Evolutionary conservation across 1,284 basidiomycete species (phyloP).

Genomic region (Tremellales sp.): DNA sequence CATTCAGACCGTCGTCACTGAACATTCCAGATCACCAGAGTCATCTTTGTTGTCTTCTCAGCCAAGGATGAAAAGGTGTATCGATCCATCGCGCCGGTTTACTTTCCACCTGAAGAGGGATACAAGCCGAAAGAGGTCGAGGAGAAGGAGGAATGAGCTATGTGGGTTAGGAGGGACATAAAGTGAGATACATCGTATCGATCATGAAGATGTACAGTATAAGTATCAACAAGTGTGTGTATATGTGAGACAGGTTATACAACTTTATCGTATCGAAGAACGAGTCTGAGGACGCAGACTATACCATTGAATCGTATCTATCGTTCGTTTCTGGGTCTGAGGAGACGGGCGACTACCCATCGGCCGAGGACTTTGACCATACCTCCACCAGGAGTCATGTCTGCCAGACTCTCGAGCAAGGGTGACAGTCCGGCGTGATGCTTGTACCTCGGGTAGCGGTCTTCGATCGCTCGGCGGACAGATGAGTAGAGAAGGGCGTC

Average conservation of each 20-base stretch:
- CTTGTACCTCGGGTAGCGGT: constrained; percentile 31
- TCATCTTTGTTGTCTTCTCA: constrained; percentile 46
- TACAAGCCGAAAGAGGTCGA: neutral
- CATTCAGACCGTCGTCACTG: neutral
- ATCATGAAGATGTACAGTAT: neutral
- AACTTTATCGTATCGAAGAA: neutral
- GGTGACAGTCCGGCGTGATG: constrained; percentile 38
- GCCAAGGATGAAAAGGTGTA: constrained; percentile 39
- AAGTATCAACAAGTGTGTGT: neutral
- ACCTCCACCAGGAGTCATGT: constrained; percentile 24
- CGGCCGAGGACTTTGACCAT: constrained; percentile 26
- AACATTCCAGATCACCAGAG: constrained; percentile 32
- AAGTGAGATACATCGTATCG: too few relatives aligned
- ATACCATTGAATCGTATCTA: neutral
- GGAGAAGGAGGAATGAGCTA: neutral
- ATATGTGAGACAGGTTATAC: neutral
- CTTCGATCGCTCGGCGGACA: constrained; percentile 40
- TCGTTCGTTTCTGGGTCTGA: constrained; percentile 10
- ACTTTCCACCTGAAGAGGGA: constrained; percentile 25
- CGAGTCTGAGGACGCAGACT: neutral
- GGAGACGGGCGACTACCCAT: constrained; percentile 30
- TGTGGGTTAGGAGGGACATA: neutral
- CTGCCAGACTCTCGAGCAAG: constrained; percentile 22
- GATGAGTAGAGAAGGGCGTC: constrained; percentile 41
- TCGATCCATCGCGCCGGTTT: constrained; percentile 18